Evolutionary conservation across 2,329 filamentous ascomycete genomes (phyloP).

Genomic region (Colletotrichum kahawae): DNA sequence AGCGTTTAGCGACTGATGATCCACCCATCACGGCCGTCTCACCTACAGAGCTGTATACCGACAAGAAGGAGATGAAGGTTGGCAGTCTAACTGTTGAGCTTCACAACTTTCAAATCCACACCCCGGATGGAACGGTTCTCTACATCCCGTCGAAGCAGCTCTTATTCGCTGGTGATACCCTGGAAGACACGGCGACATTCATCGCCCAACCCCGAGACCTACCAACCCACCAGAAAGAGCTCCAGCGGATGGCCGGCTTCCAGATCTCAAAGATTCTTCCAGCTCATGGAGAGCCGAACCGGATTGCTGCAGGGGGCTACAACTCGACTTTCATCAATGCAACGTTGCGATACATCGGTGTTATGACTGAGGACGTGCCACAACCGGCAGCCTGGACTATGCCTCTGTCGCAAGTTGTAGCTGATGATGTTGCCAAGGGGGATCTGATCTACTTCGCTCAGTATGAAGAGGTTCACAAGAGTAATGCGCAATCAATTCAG

Average conservation of each 20-base stretch:
- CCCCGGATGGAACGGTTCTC: constrained; percentile 10
- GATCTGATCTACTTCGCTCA: constrained; percentile 18
- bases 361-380: constrained; percentile 15
- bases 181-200: constrained; percentile 18
- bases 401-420: constrained; percentile 14
- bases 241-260: constrained; percentile 1
- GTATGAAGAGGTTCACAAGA: constrained; percentile 19
- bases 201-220: constrained; percentile 7
- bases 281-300: constrained; percentile 8
- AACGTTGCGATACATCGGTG: constrained; percentile 8
- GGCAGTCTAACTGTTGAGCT: constrained; percentile 11
- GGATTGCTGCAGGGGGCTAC: constrained; percentile 11
- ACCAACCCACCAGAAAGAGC: constrained; percentile 7
- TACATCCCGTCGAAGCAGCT: constrained; percentile 17
- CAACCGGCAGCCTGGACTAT: constrained; percentile 9
- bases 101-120: constrained; percentile 16
- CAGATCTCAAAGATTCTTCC: constrained; percentile 16
- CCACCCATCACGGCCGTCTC: constrained; percentile 12
- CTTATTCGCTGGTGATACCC: constrained; percentile 13
- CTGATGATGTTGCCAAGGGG: constrained; percentile 2
- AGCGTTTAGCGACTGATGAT: constrained; percentile 5
- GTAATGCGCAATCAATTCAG: constrained; percentile 7
- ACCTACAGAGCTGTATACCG: constrained; percentile 5
- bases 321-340: constrained; percentile 18
- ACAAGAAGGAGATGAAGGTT: background rate